phyloP scores from a whole-genome alignment of 1,139 yeast species.

The Geotrichum citri-aurantii region DNA sequence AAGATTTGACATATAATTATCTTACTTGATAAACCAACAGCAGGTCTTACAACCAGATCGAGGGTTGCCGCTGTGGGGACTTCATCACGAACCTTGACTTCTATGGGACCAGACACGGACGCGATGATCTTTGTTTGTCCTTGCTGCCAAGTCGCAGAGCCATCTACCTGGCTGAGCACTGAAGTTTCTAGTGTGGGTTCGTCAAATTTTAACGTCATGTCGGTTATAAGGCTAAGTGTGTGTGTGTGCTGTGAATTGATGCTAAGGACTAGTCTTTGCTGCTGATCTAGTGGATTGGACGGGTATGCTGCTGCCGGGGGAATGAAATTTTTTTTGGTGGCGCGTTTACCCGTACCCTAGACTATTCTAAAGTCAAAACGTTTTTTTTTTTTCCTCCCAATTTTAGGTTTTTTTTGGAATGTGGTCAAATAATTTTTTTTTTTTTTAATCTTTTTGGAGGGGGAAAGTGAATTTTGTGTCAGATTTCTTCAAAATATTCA shows the following conservation, averaged over 20 bases:
- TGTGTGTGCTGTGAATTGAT: neutral
- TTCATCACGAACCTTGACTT: slow-evolving; percentile 79
- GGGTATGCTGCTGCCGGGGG: neutral
- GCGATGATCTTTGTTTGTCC: slow-evolving; percentile 56
- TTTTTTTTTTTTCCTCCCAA: neutral
- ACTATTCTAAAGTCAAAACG: neutral
- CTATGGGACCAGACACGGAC: slow-evolving; percentile 88
- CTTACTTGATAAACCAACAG: slow-evolving; percentile 56
- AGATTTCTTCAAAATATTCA: too few species aligned
- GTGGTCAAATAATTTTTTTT: too few species aligned
- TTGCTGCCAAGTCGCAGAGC: slow-evolving; percentile 58
- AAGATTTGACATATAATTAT: neutral
- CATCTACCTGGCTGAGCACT: slow-evolving; percentile 60
- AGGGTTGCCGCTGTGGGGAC: slow-evolving; percentile 71
- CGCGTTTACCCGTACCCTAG: neutral
- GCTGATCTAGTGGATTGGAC: neutral
- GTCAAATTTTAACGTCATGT: neutral
- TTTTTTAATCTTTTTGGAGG: too few species aligned
- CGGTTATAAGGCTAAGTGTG: neutral
- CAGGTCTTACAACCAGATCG: slow-evolving; percentile 78
- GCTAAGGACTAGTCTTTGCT: neutral
- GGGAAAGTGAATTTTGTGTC: too few species aligned
- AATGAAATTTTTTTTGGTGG: neutral
- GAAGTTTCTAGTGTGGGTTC: slow-evolving; percentile 10
- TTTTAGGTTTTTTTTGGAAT: too few species aligned